phyloP scores from a whole-genome alignment of 2,329 filamentous ascomycete genomes.

The Blastomyces parvus region DNA sequence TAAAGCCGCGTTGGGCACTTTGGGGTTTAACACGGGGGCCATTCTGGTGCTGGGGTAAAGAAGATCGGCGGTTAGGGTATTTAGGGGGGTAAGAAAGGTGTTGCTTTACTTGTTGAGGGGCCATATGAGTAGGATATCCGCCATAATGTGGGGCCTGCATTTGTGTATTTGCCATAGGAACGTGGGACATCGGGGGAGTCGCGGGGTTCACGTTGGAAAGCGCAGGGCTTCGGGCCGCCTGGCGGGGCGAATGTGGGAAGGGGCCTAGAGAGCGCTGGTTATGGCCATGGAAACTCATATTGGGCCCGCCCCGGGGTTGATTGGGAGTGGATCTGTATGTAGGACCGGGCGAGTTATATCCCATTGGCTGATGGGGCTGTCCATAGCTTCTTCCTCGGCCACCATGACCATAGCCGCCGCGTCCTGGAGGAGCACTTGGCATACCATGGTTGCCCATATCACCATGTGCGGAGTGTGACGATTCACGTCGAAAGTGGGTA shows the following conservation, averaged over 20 bases:
- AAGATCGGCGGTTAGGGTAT: conserved; percentile 24
- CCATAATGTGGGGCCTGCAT: conserved; percentile 53
- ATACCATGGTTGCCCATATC: conserved; percentile 56
- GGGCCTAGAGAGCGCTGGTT: conserved; percentile 34
- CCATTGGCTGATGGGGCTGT: conserved; percentile 43
- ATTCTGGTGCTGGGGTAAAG: conserved; percentile 22
- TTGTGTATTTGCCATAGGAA: conserved; percentile 56
- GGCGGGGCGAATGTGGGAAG: conserved; percentile 57
- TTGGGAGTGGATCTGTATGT: conserved; percentile 43
- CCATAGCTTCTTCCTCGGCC: conserved; percentile 52
- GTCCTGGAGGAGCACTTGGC: conserved; percentile 43
- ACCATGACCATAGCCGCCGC: conserved; percentile 46
- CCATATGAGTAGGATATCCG: conserved; percentile 50
- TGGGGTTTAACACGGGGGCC: conserved; percentile 11
- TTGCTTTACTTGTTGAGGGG: conserved; percentile 52
- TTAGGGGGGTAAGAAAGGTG: conserved; percentile 26
- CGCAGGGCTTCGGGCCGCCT: conserved; percentile 55
- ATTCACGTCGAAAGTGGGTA: conserved; percentile 77
- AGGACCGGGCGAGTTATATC: conserved; percentile 44
- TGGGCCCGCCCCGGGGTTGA: conserved; percentile 42
- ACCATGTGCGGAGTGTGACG: conserved; percentile 70
- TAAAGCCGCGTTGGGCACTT: conserved; percentile 16
- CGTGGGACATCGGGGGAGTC: conserved; percentile 61
- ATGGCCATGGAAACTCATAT: conserved; percentile 44
- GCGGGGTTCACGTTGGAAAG: conserved; percentile 56